Conservation (phyloP, 139 green algal species). For the Chlorella sp. region DNA sequence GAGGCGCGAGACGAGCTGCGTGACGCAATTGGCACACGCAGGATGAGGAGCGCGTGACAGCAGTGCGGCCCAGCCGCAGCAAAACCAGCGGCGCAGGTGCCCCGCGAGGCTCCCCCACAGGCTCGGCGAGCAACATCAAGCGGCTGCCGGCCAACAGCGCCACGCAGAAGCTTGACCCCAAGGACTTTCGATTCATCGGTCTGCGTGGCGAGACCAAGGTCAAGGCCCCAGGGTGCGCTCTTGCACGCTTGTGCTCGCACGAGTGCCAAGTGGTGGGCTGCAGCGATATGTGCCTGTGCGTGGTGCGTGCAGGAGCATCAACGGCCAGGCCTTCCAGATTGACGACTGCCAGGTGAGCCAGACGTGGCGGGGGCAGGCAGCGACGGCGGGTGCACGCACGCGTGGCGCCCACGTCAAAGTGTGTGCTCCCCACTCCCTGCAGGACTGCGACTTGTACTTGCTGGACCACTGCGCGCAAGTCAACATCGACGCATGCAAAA, state of each 20-base stretch:
- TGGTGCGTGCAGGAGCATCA: conserved; percentile 31
- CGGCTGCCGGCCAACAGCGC: background rate
- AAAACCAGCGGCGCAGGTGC: too few relatives aligned
- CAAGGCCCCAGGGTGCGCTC: background rate
- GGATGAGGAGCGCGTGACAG: too few relatives aligned
- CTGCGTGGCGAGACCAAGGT: background rate
- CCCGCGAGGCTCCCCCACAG: too few relatives aligned
- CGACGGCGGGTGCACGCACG: too few relatives aligned
- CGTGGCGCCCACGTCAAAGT: too few relatives aligned
- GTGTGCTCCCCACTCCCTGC: background rate
- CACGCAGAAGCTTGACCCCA: conserved; percentile 29
- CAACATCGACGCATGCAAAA: conserved; percentile 59
- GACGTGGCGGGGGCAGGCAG: background rate
- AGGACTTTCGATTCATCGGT: conserved; percentile 31
- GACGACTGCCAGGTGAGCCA: conserved; percentile 42
- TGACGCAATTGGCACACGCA: too few relatives aligned
- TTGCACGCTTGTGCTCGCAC: background rate
- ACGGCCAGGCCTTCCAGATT: conserved; percentile 61
- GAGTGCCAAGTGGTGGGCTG: background rate
- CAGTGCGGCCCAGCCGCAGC: too few relatives aligned
- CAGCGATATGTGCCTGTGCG: background rate
- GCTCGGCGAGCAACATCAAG: too few relatives aligned
- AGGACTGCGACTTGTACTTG: conserved; percentile 63
- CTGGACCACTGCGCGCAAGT: conserved; percentile 51
- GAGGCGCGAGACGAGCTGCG: too few relatives aligned